These are phyloP conservation scores for Colletotrichum sidae DNA, from an alignment of 2,329 filamentous ascomycete genomes.

Conservation along the genomic window DNA sequence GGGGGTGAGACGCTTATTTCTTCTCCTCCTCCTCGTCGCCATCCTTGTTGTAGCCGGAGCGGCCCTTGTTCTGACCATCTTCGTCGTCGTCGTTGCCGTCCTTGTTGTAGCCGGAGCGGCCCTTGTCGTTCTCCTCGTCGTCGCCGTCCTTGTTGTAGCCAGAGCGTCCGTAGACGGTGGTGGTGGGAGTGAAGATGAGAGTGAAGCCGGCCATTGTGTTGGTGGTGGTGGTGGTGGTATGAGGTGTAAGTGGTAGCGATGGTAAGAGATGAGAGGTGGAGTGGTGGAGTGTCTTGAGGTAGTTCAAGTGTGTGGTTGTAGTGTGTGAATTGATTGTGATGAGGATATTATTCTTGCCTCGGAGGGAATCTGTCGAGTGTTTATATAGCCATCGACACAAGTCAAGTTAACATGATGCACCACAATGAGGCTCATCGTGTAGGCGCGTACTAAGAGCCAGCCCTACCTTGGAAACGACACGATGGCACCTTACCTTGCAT, in stretches of 20 bases:
- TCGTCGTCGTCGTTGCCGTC: constrained; percentile 49
- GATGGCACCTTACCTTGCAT: constrained; percentile 8
- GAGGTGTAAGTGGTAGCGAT: constrained; percentile 42
- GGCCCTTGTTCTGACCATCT: constrained; percentile 53
- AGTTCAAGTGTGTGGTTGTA: constrained; percentile 12
- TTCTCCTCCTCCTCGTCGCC: constrained; percentile 51
- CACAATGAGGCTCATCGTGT: constrained; percentile 28
- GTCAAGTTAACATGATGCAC: constrained; percentile 1
- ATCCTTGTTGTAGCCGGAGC: constrained; percentile 61
- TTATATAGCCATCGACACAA: constrained; percentile 33
- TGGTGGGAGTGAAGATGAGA: constrained; percentile 45
- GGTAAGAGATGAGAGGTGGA: constrained; percentile 5
- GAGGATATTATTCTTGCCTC: constrained; percentile 5
- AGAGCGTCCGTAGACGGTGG: constrained; percentile 54
- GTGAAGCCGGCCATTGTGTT: constrained; percentile 51
- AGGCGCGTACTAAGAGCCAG: constrained; percentile 28
- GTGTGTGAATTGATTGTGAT: constrained; percentile 28
- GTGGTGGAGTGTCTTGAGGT: constrained; percentile 1
- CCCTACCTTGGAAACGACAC: constrained; percentile 12
- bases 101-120: constrained; percentile 56
- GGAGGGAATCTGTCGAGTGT: constrained; percentile 20
- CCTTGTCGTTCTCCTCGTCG: constrained; percentile 46
- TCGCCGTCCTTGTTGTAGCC: constrained; percentile 56
- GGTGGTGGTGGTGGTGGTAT: constrained; percentile 25
- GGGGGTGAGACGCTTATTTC: constrained; percentile 39